phyloP scores from a whole-genome alignment of 768 basidiomycete species.

The Cystofilobasidium macerans region DNA sequence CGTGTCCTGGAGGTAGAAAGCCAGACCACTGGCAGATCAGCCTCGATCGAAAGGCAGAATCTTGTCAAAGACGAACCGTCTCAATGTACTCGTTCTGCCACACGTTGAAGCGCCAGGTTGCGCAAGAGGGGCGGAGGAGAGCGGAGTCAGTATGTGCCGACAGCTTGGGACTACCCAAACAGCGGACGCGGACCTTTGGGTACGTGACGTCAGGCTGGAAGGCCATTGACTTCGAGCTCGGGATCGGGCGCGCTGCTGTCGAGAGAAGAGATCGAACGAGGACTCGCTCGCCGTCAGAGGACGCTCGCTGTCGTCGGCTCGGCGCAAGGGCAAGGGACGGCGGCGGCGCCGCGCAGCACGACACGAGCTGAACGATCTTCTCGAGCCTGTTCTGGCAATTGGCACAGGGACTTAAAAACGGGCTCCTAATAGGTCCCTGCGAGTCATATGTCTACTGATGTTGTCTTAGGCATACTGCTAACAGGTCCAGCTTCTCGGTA shows the following conservation, averaged over 20 bases:
- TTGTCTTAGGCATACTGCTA: too few species aligned
- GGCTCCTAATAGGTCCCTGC: too few species aligned
- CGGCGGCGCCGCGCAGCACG: too few species aligned
- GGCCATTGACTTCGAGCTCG: neutral
- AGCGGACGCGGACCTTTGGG: constrained; percentile 9
- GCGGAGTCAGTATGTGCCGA: neutral
- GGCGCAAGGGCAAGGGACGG: too few species aligned
- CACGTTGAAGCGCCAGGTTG: constrained; percentile 27
- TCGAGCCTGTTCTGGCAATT: too few species aligned
- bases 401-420: too few species aligned
- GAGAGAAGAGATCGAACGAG: too few species aligned
- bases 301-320: too few species aligned
- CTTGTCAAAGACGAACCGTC: constrained; percentile 46
- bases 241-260: neutral
- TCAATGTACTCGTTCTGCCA: constrained; percentile 71
- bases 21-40: neutral
- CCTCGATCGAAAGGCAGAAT: neutral
- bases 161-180: neutral
- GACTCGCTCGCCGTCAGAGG: too few species aligned
- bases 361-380: too few species aligned
- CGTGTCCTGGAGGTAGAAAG: constrained; percentile 53
- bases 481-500: too few species aligned
- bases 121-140: neutral
- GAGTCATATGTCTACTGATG: too few species aligned
- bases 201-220: constrained; percentile 16